Evolutionary conservation across 768 basidiomycete species (phyloP), one percentile per base, ranked within the genome.

Genomic region (Gloeophyllum trabeum): DNA sequence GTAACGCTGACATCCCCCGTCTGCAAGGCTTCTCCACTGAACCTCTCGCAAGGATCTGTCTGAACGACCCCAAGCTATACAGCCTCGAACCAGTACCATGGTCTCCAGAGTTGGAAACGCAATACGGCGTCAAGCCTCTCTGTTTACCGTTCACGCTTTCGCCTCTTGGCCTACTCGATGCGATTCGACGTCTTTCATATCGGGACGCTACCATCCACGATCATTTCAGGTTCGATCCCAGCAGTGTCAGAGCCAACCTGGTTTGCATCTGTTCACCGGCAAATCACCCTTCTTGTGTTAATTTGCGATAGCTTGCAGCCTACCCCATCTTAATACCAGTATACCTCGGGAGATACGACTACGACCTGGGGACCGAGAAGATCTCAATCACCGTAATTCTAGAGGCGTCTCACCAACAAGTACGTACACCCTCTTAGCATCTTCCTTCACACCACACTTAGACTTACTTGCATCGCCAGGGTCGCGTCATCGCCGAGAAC

Each of bases 251-350:
- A 49, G 51, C 60, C 7, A 64, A 62, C 32, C 50, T 79, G 48
- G 79, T 78, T 45, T 42, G 69, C 48, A n/a, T n/a, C 30, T 10
- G 28, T 32, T 32, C 16, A 32, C 28, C 10, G 28, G 10, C 14
- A 10, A 10, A 54, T 20, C 4, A 24, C 40, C n/a, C 18, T 38
- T 4, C 39, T 25, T 20, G 38, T n/a, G n/a, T n/a, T n/a, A n/a
- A n/a, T n/a, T n/a, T 40, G 38, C 43, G 24, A 14, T 22, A 41
- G 79, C 60, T 73, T 16, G 69, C 77, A 19, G 76, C 71, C 26
- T 78, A 75, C 47, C 80, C 80, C 3, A 60, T 82, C 24, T 64
- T 82, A 18, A 54, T 82, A n/a, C 80, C 80, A 4, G 52, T 79
- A 4, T 83, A 81, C 56, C 59, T 81, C 6, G 66, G 64, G 16